Evolutionary conservation across 305 asterid species (phyloP).

Genomic region (Rubia occidens): DNA sequence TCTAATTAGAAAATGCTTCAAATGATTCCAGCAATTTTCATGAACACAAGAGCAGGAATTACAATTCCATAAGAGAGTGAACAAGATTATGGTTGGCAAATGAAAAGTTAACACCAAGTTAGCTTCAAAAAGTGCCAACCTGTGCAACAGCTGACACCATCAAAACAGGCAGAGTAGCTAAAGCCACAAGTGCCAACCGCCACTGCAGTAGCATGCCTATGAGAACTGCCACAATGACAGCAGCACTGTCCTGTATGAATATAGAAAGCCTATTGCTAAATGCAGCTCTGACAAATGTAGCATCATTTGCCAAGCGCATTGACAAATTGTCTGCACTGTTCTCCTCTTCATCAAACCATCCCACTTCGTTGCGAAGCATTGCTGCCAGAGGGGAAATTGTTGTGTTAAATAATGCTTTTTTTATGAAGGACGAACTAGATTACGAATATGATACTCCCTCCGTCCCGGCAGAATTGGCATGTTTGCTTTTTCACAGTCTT

Average conservation of each 20-base stretch:
- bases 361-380: constrained; percentile 99
- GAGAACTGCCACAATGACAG: constrained; percentile 83
- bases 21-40: not conserved
- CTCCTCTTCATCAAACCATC: constrained; percentile 99
- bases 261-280: constrained; percentile 96
- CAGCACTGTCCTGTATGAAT: constrained; percentile 93
- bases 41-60: not conserved
- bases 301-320: constrained; percentile 98
- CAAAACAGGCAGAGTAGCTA: constrained; percentile 87
- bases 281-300: constrained; percentile 99
- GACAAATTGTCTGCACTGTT: constrained; percentile 98
- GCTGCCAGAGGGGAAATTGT: constrained; percentile 38
- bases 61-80: not conserved
- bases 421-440: not conserved
- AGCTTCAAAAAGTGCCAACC: constrained; percentile 34
- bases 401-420: not conserved
- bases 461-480: too few species aligned
- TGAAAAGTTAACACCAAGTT: not conserved
- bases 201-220: constrained; percentile 89
- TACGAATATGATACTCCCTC: not conserved
- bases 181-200: constrained; percentile 96
- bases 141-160: constrained; percentile 93
- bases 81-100: not conserved
- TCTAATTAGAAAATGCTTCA: constrained; percentile 2
- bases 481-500: too few species aligned